Evolutionary conservation across 495 filamentous ascomycete genomes (phyloP).

Genomic region (Hyaloscypha bicolor): DNA sequence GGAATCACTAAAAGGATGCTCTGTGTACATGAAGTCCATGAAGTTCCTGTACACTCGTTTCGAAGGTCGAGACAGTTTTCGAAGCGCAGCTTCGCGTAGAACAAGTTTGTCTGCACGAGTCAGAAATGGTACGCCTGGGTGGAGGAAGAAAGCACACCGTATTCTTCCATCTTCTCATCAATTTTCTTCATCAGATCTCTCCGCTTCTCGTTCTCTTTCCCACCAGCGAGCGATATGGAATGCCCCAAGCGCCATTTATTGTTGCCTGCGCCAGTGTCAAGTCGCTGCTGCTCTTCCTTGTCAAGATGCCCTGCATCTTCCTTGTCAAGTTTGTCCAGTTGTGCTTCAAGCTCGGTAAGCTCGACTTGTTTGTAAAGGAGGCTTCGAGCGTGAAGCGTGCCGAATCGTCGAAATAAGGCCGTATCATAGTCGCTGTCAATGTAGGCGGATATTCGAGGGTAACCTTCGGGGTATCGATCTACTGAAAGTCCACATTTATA

Average conservation of each 20-base stretch:
- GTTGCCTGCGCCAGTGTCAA: slow-evolving; percentile 1
- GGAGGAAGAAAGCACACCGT: slow-evolving; percentile 1
- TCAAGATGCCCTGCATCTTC: background rate
- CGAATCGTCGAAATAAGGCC: slow-evolving; percentile 7
- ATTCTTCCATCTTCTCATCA: slow-evolving; percentile 8
- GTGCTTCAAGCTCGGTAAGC: slow-evolving; percentile 2
- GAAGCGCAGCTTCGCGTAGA: background rate
- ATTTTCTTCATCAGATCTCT: slow-evolving; percentile 9
- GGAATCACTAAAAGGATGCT: slow-evolving; percentile 3
- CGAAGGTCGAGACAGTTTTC: slow-evolving; percentile 3
- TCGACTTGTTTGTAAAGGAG: slow-evolving; percentile 10
- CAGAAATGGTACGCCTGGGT: background rate
- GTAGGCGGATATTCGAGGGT: slow-evolving; percentile 2
- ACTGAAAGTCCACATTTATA: background rate
- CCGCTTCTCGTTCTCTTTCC: slow-evolving; percentile 4
- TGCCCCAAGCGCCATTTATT: slow-evolving; percentile 6
- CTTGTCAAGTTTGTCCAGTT: slow-evolving; percentile 8
- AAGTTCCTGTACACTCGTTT: slow-evolving; percentile 5
- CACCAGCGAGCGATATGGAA: background rate
- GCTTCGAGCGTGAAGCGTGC: background rate
- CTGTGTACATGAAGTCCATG: slow-evolving; percentile 8
- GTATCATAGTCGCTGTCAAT: slow-evolving; percentile 10
- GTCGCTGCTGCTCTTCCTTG: too few species aligned
- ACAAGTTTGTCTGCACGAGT: background rate
- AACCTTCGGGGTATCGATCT: slow-evolving; percentile 4